Evolutionary conservation across 352 stramenopile genomes (phyloP).

Genomic region (Pythium phragmiticola): DNA sequence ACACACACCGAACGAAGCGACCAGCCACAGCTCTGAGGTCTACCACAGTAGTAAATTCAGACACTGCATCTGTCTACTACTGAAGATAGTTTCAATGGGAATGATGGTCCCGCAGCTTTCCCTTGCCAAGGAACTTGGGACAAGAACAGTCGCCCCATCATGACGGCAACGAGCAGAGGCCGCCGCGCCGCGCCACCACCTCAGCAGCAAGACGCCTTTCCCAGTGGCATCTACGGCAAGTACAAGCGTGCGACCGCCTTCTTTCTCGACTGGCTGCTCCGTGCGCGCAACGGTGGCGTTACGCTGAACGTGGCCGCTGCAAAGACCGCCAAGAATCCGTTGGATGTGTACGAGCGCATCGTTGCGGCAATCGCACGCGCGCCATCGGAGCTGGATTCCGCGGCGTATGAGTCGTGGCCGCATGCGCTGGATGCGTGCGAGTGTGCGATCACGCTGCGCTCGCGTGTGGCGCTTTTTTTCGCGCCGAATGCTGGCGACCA

Average conservation of each 20-base stretch:
- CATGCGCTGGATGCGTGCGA: constrained; percentile 8
- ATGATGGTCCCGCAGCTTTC: no score
- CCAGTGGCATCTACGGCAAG: constrained; percentile 11
- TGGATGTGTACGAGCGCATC: constrained; percentile 11
- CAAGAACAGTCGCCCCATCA: no score
- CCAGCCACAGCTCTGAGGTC: no score
- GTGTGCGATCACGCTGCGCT: constrained; percentile 15
- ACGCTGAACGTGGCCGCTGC: background rate
- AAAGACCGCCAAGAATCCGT: background rate
- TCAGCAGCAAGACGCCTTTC: background rate
- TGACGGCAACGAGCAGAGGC: no score
- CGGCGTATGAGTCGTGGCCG: background rate
- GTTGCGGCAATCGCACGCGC: constrained; percentile 4
- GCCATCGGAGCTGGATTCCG: background rate
- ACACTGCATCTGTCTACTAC: no score
- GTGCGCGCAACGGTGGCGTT: background rate
- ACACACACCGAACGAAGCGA: no score
- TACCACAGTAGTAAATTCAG: no score
- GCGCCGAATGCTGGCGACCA: background rate
- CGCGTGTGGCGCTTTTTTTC: constrained; percentile 14
- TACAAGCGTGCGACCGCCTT: constrained; percentile 23
- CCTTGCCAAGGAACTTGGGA: no score
- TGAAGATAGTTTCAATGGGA: no score
- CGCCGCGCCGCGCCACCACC: no score
- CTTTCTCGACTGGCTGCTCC: constrained; percentile 19